Evolutionary conservation across 192 early-diverging fungal genomes (phyloP).

Genomic region (Rhizophlyctis rosea): DNA sequence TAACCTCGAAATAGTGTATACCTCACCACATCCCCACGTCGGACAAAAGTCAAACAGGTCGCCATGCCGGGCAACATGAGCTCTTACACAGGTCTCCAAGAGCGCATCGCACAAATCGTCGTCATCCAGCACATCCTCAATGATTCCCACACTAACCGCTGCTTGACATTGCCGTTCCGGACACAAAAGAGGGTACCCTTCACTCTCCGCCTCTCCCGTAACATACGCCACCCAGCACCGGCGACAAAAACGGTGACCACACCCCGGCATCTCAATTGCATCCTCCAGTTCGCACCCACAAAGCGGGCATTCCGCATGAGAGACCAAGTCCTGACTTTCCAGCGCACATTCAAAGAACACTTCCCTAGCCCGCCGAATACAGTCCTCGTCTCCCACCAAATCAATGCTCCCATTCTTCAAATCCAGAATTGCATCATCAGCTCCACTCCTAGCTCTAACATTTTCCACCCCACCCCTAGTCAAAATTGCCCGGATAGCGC

Average conservation of each 20-base stretch:
- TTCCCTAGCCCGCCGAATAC: neutral
- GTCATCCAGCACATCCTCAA: neutral
- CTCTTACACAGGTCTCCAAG: neutral
- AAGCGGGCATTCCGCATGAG: neutral
- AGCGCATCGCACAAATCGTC: neutral
- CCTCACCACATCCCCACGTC: neutral
- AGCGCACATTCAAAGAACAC: neutral
- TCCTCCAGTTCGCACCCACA: neutral
- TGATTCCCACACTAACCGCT: neutral
- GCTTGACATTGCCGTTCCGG: neutral
- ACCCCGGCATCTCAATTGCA: neutral
- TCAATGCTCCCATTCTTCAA: neutral
- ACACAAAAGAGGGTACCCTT: neutral
- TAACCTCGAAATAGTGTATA: neutral
- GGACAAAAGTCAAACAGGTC: neutral
- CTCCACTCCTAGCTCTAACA: neutral
- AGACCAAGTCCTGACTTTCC: neutral
- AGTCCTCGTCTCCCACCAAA: neutral
- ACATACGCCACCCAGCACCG: neutral
- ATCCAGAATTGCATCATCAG: neutral
- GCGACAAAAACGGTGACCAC: neutral
- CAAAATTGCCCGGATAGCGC: neutral
- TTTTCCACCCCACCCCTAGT: neutral
- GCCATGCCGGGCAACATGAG: neutral
- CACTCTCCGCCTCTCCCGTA: neutral